phyloP scores from a whole-genome alignment of 2,329 filamentous ascomycete genomes.

The Dactylellina drechsleri region DNA sequence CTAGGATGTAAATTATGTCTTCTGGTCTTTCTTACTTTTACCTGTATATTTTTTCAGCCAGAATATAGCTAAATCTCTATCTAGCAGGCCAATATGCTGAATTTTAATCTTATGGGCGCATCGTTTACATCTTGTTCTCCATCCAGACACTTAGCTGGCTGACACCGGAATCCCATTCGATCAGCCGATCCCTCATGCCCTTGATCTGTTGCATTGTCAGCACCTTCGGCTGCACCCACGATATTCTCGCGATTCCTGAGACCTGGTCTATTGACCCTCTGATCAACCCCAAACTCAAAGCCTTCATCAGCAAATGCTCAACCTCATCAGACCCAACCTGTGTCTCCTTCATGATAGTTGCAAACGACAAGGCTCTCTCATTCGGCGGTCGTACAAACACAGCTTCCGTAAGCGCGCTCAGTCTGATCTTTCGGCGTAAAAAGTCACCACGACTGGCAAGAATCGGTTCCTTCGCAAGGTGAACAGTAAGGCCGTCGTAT shows the following conservation, averaged over 20 bases:
- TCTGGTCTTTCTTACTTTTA: no score
- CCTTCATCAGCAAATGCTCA: conserved; percentile 98
- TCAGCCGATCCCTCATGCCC: conserved; percentile 85
- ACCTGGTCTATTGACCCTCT: conserved; percentile 96
- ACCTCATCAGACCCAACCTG: conserved; percentile 92
- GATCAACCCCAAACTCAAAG: conserved; percentile 89
- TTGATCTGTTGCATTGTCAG: conserved; percentile 94
- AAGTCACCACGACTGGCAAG: conserved; percentile 82
- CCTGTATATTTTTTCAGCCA: conserved; percentile 10
- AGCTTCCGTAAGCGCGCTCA: conserved; percentile 93
- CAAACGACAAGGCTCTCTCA: conserved; percentile 92
- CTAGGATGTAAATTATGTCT: no score
- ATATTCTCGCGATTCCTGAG: conserved; percentile 90
- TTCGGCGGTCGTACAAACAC: conserved; percentile 96
- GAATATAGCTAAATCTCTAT: conserved; percentile 34
- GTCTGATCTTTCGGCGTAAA: conserved; percentile 95
- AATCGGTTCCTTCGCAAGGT: conserved; percentile 81
- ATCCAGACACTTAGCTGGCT: conserved; percentile 73
- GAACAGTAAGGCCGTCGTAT: conserved; percentile 82
- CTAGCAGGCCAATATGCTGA: neutral
- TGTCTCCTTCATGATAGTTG: conserved; percentile 87
- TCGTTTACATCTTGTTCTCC: conserved; percentile 57
- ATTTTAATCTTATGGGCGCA: conserved; percentile 1
- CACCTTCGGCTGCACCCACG: conserved; percentile 99
- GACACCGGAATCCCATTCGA: conserved; percentile 95